Percentiles rank a stretch among this genome's conserved stretches.
These are phyloP conservation scores for Myxozyma vanderwaltii DNA, from an alignment of 805 yeast species.

Conservation along the genomic window DNA sequence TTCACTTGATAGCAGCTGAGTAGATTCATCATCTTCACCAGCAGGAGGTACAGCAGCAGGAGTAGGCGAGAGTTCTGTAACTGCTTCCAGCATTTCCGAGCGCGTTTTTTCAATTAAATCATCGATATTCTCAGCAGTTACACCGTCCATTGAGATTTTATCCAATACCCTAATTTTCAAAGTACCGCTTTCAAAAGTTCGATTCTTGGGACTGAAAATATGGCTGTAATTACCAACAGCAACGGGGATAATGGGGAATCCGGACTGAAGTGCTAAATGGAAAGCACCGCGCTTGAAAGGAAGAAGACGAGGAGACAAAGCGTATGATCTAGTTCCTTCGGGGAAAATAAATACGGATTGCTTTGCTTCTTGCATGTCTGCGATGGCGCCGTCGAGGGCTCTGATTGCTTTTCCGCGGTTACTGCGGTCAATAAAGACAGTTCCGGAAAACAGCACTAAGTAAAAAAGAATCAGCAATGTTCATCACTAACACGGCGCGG, in stretches of 20 bases:
- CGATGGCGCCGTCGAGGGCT: conserved; percentile 71
- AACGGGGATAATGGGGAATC: conserved; percentile 84
- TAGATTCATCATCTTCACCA: background rate
- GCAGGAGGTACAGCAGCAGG: conserved; percentile 1
- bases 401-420: conserved; percentile 72
- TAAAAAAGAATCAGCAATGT: too few relatives aligned
- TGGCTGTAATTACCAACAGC: conserved; percentile 85
- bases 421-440: conserved; percentile 85
- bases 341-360: conserved; percentile 90
- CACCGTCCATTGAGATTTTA: conserved; percentile 71
- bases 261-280: conserved; percentile 93
- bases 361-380: conserved; percentile 58
- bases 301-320: conserved; percentile 64
- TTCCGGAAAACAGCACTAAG: conserved; percentile 77
- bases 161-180: conserved; percentile 66
- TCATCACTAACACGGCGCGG: too few relatives aligned
- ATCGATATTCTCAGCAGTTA: conserved; percentile 71
- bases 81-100: conserved; percentile 53
- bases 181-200: conserved; percentile 74
- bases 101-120: conserved; percentile 59
- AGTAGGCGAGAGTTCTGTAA: conserved; percentile 26
- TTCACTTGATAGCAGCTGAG: background rate
- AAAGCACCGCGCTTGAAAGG: conserved; percentile 98
- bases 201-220: conserved; percentile 60
- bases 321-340: conserved; percentile 93